Evolutionary conservation across 768 basidiomycete genomes (phyloP).

Genomic region (Pisolithus albus): DNA sequence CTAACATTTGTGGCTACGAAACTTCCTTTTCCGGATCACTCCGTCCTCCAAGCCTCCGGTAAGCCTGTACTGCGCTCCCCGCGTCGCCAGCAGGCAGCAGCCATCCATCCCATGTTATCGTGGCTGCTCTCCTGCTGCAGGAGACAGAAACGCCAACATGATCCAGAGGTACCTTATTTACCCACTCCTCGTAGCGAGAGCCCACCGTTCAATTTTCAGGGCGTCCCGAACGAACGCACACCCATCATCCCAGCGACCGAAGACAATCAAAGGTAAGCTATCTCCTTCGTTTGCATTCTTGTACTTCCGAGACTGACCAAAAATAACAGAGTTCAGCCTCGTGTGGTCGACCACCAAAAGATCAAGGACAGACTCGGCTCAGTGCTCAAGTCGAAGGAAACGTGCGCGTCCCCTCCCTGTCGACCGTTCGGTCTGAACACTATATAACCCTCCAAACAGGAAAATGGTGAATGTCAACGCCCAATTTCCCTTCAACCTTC

Average conservation of each 20-base stretch:
- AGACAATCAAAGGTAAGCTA: slow-evolving; percentile 21
- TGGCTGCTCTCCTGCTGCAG: slow-evolving; percentile 25
- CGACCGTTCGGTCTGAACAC: background rate
- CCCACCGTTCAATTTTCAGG: background rate
- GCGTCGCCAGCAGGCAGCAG: background rate
- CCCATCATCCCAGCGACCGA: slow-evolving; percentile 25
- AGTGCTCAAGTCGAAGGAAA: slow-evolving; percentile 57
- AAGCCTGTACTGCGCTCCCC: background rate
- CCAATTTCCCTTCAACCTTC: slow-evolving; percentile 55
- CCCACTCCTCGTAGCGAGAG: background rate
- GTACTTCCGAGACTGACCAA: background rate
- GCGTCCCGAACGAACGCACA: slow-evolving; percentile 17
- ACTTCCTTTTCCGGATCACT: slow-evolving; percentile 8
- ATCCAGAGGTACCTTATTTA: slow-evolving; percentile 12
- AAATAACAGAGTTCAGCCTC: slow-evolving; percentile 20
- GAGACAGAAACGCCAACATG: slow-evolving; percentile 15
- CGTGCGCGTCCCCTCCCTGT: slow-evolving; percentile 32
- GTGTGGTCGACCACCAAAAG: slow-evolving; percentile 41
- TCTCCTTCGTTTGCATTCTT: background rate
- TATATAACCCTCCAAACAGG: slow-evolving; percentile 28
- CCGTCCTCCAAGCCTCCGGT: background rate
- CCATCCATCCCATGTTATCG: slow-evolving; percentile 18
- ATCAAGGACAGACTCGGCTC: slow-evolving; percentile 45
- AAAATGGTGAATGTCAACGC: slow-evolving; percentile 69
- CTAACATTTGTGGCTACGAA: background rate